A percentile compares a stretch with the other conserved stretches of the same genome.
phyloP scores from a whole-genome alignment of 805 yeast genomes.

The Ogataea paraovalis region DNA sequence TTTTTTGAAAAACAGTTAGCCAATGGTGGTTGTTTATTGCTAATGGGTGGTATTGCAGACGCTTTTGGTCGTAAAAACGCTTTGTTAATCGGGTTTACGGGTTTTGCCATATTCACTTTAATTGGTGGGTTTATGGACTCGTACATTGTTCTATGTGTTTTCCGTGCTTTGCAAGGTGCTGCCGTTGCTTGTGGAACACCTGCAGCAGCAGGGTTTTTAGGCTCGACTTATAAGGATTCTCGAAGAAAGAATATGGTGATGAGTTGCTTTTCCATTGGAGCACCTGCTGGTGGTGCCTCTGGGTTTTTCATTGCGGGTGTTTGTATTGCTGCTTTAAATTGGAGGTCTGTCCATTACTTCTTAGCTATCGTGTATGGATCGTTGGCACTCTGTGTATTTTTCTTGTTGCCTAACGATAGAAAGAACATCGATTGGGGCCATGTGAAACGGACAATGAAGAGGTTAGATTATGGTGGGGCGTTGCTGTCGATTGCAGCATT shows the following conservation, averaged over 20 bases:
- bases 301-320: conserved; percentile 45
- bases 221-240: conserved; percentile 38
- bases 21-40: conserved; percentile 38
- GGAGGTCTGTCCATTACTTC: conserved; percentile 42
- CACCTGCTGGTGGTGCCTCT: conserved; percentile 43
- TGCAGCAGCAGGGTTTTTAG: conserved; percentile 44
- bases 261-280: conserved; percentile 43
- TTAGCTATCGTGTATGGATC: conserved; percentile 35
- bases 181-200: conserved; percentile 42
- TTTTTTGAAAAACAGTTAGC: conserved; percentile 27
- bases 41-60: conserved; percentile 47
- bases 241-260: conserved; percentile 38
- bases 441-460: conserved; percentile 22
- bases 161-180: conserved; percentile 43
- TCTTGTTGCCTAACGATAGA: conserved; percentile 36
- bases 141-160: conserved; percentile 36
- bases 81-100: conserved; percentile 32
- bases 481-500: conserved; percentile 37
- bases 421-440: conserved; percentile 23
- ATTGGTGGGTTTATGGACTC: conserved; percentile 36
- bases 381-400: conserved; percentile 18
- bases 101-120: conserved; percentile 32
- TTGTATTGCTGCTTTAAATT: conserved; percentile 34
- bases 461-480: conserved; percentile 42
- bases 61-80: conserved; percentile 42